Percentiles rank a stretch among this genome's conserved stretches.
These are phyloP conservation scores for Leishmania guyanensis DNA, from an alignment of 208 protist genomes.

Conservation along the genomic window DNA sequence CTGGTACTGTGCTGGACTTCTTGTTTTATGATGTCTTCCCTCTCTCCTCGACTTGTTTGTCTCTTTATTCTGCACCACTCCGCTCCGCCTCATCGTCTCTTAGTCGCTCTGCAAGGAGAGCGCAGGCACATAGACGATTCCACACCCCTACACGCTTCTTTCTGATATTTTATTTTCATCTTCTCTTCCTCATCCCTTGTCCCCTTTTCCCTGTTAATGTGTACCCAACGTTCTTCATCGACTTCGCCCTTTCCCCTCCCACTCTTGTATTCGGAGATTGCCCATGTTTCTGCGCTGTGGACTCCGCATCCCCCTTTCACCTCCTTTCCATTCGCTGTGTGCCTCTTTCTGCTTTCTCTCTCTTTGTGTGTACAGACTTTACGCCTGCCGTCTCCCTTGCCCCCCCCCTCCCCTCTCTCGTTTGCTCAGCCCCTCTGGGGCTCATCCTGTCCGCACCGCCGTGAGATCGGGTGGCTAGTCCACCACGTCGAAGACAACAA, in stretches of 20 bases:
- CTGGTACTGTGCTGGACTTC: background rate
- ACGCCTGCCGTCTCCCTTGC: background rate
- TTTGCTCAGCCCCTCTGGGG: background rate
- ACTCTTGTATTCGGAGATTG: background rate
- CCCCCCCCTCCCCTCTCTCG: background rate
- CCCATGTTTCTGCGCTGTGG: background rate
- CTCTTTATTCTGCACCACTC: background rate
- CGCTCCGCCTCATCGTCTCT: background rate
- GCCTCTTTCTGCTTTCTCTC: background rate
- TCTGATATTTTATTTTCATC: background rate
- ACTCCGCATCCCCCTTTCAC: background rate
- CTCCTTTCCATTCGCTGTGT: background rate
- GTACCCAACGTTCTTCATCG: background rate
- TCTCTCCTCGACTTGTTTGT: background rate
- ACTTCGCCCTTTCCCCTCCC: background rate
- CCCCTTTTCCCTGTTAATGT: background rate
- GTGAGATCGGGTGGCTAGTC: background rate
- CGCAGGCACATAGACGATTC: background rate
- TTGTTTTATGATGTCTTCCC: background rate
- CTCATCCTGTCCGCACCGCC: background rate
- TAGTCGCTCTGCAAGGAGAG: background rate
- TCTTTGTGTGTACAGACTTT: background rate
- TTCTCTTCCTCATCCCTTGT: constrained; percentile 7
- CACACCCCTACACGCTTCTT: background rate
- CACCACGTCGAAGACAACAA: background rate